Base-by-base conservation (phyloP, 2,329 filamentous ascomycete genomes). In the Apiospora phragmitis region DNA sequence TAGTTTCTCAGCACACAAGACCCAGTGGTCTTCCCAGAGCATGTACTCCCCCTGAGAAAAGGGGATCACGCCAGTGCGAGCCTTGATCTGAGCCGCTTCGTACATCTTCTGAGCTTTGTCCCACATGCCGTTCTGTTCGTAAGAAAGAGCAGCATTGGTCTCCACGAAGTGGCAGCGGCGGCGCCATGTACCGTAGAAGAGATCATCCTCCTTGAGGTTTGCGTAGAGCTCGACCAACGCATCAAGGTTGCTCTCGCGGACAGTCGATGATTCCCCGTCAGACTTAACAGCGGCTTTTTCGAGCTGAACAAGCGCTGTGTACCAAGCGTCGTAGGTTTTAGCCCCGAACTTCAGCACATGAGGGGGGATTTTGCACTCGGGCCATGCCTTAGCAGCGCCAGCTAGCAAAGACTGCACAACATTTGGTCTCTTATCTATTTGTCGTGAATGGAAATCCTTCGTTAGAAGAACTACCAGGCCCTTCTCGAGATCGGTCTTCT, bases 11-110 rank as follows among this genome's bases (percentile, higher is more conserved):
- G 95, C 96, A 80, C 96, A 99, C 67, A 98, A 88, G 55, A 99
- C 92, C 96, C 96, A 99, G 77, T 99, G 97, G 79, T 99, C 96
- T 82, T 99, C 96, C 96, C 96, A 99, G 1, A 99, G 88, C 89
- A 97, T 98, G 82, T 99, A 99, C 81, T 99, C 96, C 42, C 92
- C 94, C 76, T 97, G 93, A 0, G 95, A 97, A 81, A 98, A 98
- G 0, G 96, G 95, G 72, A 98, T 90, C n/a, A 95, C 94, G 68
- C 95, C 96, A 0, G 95, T 98, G 65, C 97, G 90, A 62, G 97
- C 96, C 81, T 98, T 99, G 80, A 99, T 94, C 81, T 99, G 97
- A 0, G 97, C 96, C 70, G 92, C 92, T 81, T 99, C 96, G 80
- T 98, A 99, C 84, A 98, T 92, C 78, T 93, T 93, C 83, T 99